Evolutionary conservation across 306 rosid genomes (phyloP).

Genomic region (Prinsepia uniflora): DNA sequence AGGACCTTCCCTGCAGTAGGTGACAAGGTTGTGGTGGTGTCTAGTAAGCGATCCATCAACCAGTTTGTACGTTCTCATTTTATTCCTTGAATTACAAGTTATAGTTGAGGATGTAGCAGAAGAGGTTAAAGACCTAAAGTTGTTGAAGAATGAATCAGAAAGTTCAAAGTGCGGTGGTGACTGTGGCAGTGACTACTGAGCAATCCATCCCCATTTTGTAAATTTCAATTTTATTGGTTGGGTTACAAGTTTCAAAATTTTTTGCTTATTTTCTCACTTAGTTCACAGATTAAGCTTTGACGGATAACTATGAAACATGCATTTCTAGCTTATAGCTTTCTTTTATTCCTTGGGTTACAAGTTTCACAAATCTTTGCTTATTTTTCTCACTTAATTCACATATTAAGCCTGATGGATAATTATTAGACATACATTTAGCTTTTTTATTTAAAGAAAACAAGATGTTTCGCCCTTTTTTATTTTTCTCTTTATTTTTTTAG

Average conservation of each 20-base stretch:
- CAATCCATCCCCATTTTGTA: constrained; percentile 26
- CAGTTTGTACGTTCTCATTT: constrained; percentile 28
- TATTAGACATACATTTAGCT: too few relatives aligned
- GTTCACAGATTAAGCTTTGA: too few relatives aligned
- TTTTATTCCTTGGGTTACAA: too few relatives aligned
- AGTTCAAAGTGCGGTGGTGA: constrained; percentile 44
- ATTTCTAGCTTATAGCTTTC: too few relatives aligned
- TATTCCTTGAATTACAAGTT: constrained; percentile 2
- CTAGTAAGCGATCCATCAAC: background rate
- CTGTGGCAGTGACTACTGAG: constrained; percentile 26
- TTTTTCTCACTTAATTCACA: too few relatives aligned
- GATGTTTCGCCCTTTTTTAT: too few relatives aligned
- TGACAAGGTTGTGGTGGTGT: constrained; percentile 52
- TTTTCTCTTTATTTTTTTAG: too few relatives aligned
- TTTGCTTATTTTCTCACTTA: too few relatives aligned
- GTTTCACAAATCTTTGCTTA: too few relatives aligned
- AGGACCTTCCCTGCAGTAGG: constrained; percentile 25
- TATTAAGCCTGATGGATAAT: too few relatives aligned
- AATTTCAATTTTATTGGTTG: constrained; percentile 7
- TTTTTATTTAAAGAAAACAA: too few relatives aligned
- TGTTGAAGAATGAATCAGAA: constrained; percentile 49
- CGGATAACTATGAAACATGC: too few relatives aligned
- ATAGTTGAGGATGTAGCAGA: constrained; percentile 52
- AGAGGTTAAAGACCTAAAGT: constrained; percentile 31
- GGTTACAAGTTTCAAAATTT: background rate